A percentile compares a stretch with the other conserved stretches of the same genome.
Evolutionary conservation across 495 filamentous ascomycete species (phyloP).

Genomic region (Penicillium paxilli): DNA sequence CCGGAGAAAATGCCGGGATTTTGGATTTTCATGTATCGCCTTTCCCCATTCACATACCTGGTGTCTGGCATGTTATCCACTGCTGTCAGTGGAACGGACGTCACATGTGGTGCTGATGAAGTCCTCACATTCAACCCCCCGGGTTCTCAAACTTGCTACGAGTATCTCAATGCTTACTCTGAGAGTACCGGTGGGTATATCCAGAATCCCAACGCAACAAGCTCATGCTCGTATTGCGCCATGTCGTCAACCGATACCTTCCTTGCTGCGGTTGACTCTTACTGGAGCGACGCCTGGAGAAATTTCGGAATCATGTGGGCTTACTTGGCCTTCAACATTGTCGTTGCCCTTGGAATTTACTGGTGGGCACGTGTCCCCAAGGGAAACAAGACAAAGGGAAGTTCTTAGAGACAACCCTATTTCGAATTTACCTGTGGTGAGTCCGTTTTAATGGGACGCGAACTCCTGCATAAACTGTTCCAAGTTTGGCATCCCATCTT

Average conservation of each 20-base stretch:
- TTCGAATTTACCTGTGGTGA: too few relatives aligned
- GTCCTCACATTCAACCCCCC: conserved; percentile 49
- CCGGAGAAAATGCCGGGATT: conserved; percentile 58
- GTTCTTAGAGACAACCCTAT: too few relatives aligned
- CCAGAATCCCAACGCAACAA: conserved; percentile 44
- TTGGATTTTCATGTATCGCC: conserved; percentile 72
- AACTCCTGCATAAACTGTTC: too few relatives aligned
- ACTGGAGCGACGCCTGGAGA: conserved; percentile 58
- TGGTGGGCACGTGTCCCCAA: background rate
- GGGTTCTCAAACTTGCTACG: conserved; percentile 42
- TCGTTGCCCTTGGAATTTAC: background rate
- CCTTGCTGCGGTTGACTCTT: conserved; percentile 40
- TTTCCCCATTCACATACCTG: conserved; percentile 64
- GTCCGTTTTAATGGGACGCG: too few relatives aligned
- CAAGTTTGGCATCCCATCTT: too few relatives aligned
- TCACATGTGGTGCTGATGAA: conserved; percentile 55
- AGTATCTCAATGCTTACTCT: conserved; percentile 50
- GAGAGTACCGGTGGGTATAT: conserved; percentile 50
- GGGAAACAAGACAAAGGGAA: background rate
- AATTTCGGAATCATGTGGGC: conserved; percentile 60
- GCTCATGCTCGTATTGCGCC: conserved; percentile 58
- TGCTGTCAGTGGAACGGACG: conserved; percentile 50
- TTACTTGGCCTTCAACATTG: conserved; percentile 63
- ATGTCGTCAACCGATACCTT: conserved; percentile 56
- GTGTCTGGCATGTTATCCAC: conserved; percentile 55